These are phyloP conservation scores for Pseudogymnoascus sp. DNA, from an alignment of 2,329 filamentous ascomycete species.

Conservation along the genomic window DNA sequence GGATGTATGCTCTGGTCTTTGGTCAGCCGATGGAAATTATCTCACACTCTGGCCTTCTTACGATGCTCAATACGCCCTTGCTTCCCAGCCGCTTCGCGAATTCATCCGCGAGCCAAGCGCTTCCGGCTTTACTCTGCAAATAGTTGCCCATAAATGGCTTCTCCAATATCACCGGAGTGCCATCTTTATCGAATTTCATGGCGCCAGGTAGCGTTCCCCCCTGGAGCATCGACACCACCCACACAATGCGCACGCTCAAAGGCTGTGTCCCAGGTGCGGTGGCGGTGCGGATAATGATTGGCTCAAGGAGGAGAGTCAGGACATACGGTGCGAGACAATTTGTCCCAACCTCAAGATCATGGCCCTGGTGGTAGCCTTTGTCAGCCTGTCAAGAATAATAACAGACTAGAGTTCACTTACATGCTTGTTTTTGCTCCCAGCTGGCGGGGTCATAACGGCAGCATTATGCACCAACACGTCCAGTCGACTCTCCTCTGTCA, in stretches of 20 bases:
- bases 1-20: constrained; percentile 29
- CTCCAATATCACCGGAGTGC: constrained; percentile 14
- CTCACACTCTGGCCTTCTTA: constrained; percentile 14
- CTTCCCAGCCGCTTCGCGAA: constrained; percentile 24
- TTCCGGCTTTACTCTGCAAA: constrained; percentile 28
- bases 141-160: constrained; percentile 26
- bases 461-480: constrained; percentile 40
- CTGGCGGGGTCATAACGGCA: constrained; percentile 34
- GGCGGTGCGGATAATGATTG: constrained; percentile 15
- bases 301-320: constrained; percentile 18
- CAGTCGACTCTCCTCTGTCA: constrained; percentile 26
- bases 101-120: constrained; percentile 24
- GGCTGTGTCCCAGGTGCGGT: constrained; percentile 11
- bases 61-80: constrained; percentile 28
- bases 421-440: constrained; percentile 31
- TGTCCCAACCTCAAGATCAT: constrained; percentile 17
- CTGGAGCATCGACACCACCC: constrained; percentile 20
- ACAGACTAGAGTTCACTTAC: constrained; percentile 12
- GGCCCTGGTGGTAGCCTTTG: not conserved
- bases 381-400: not conserved
- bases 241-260: constrained; percentile 28
- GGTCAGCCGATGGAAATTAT: constrained; percentile 8
- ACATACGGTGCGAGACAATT: constrained; percentile 20
- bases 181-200: constrained; percentile 22
- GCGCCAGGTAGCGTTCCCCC: constrained; percentile 14